Evolutionary conservation across 495 filamentous ascomycete genomes (phyloP), one percentile per base, ranked within the genome.

Genomic region (Opeltia flavorubescens): DNA sequence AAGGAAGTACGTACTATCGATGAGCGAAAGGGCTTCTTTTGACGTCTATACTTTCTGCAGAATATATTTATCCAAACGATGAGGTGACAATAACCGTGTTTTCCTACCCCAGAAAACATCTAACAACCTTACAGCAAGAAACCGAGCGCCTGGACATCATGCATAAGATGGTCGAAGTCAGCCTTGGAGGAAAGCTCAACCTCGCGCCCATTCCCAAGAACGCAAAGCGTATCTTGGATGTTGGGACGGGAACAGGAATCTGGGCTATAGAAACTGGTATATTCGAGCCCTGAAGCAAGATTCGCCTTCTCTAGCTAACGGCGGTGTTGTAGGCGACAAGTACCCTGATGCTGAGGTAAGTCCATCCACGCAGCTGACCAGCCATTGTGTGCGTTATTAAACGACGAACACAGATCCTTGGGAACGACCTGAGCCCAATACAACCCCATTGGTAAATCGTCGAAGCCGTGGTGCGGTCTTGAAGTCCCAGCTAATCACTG

Each of bases 381-480:
- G 18, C 29, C 11, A 34, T 1, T 9, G 3, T 24, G 13, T 4
- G 31, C 18, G 27, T 11, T 29, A 27, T 31, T 5, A 1, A 11
- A 12, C 24, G 12, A 28, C 1, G 12, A 0, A 28, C 20, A 8
- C 27, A 55, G 53, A 50, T 70, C 21, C 49, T 55, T 58, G 72
- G 72, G 33, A 71, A 66, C 44, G 78, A 83, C 53, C 64, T 80
- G 3, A 78, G 74, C 45, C 69, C 75, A 8, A 80, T 78, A 41
- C 75, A 80, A 54, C 73, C 72, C 13, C 61, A 63, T 35, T 75
- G 66, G 58, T 74, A 65, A 30, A 31, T 52, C 26, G n/a, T 20
- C 20, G 29, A 39, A 35, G 31, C 40, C 44, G 25, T 50, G 28
- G 44, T 39, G 35, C 30, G 54, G 17, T 42, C n/a, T n/a, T n/a